These are phyloP conservation scores for Hermanozyma aechmeae DNA, from an alignment of 805 yeast genomes.

Conservation along the genomic window DNA sequence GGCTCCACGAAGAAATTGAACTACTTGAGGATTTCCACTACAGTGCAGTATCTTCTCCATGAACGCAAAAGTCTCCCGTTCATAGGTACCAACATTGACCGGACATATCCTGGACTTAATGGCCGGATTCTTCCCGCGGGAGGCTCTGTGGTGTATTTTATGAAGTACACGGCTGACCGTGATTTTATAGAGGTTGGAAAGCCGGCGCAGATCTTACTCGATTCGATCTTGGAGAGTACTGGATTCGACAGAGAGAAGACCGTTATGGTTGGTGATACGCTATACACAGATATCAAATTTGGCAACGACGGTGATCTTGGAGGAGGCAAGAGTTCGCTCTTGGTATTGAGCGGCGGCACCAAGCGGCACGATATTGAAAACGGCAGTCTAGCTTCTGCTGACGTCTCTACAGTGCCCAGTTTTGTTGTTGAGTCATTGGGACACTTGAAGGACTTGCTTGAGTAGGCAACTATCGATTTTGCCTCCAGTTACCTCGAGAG, in stretches of 20 bases:
- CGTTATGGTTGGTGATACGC: slow-evolving; percentile 33
- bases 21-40: slow-evolving; percentile 26
- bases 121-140: slow-evolving; percentile 33
- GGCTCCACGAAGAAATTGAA: slow-evolving; percentile 30
- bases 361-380: slow-evolving; percentile 14
- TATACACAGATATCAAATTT: slow-evolving; percentile 34
- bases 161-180: slow-evolving; percentile 25
- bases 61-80: slow-evolving; percentile 24
- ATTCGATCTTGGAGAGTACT: slow-evolving; percentile 17
- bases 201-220: slow-evolving; percentile 23
- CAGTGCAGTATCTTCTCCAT: slow-evolving; percentile 28
- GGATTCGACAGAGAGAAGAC: slow-evolving; percentile 19
- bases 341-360: slow-evolving; percentile 31
- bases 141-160: slow-evolving; percentile 28
- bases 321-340: slow-evolving; percentile 17
- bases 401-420: slow-evolving; percentile 15
- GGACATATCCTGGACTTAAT: slow-evolving; percentile 29
- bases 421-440: slow-evolving; percentile 25
- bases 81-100: slow-evolving; percentile 32
- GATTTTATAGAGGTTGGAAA: slow-evolving; percentile 29
- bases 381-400: no score
- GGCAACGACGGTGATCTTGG: slow-evolving; percentile 32
- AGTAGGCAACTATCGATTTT: no score
- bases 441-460: slow-evolving; percentile 12
- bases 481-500: no score